Evolutionary conservation across 345 rosid species (phyloP).

Genomic region (Rhizophora apiculata): DNA sequence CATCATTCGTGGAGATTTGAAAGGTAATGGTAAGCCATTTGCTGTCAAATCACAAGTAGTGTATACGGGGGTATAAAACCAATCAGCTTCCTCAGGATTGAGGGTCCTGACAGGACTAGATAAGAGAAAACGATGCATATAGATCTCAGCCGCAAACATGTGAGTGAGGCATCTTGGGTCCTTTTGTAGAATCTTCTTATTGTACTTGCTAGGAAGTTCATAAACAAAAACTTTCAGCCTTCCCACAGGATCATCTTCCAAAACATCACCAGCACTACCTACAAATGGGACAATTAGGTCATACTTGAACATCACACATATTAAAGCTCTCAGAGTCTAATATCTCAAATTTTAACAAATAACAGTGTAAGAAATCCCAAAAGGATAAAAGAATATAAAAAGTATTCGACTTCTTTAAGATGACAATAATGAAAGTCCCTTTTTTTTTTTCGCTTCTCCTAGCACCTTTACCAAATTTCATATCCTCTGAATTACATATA

Average conservation of each 20-base stretch:
- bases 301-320: not conserved
- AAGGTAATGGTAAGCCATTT: constrained; percentile 38
- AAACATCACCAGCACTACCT: constrained; percentile 40
- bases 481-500: no score
- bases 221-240: constrained; percentile 37
- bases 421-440: no score
- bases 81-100: constrained; percentile 32
- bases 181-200: constrained; percentile 31
- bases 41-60: constrained; percentile 35
- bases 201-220: constrained; percentile 38
- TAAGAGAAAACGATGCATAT: constrained; percentile 33
- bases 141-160: constrained; percentile 39
- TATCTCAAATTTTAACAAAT: not conserved
- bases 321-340: not conserved
- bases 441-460: no score
- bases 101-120: constrained; percentile 34
- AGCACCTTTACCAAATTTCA: no score
- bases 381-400: no score
- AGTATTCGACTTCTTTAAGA: no score
- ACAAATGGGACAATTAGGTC: not conserved
- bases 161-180: constrained; percentile 33
- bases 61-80: constrained; percentile 37
- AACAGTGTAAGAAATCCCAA: no score
- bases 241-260: constrained; percentile 23
- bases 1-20: constrained; percentile 36